Conservation (phyloP, 148 eudicot species). For the Spergularia bocconei region DNA sequence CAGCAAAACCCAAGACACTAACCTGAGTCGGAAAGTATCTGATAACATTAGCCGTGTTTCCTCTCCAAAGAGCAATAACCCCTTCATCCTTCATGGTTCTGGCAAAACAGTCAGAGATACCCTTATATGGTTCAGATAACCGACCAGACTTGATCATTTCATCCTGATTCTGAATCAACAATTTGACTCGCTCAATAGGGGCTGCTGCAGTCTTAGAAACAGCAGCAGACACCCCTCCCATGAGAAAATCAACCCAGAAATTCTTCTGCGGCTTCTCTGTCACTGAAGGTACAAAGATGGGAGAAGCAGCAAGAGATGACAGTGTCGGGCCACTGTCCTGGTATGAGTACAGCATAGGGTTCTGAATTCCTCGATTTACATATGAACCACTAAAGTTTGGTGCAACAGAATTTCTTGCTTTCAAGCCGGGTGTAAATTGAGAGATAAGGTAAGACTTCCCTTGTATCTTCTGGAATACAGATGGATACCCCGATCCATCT, state of each 20-base stretch:
- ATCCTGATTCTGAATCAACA: slow-evolving; percentile 66
- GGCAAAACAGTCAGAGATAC: slow-evolving; percentile 58
- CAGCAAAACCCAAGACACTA: background rate
- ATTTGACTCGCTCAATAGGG: slow-evolving; percentile 69
- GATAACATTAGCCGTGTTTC: slow-evolving; percentile 67
- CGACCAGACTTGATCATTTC: slow-evolving; percentile 69
- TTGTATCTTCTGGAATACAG: slow-evolving; percentile 41
- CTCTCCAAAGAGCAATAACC: slow-evolving; percentile 61
- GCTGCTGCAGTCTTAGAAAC: slow-evolving; percentile 67
- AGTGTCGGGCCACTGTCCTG: slow-evolving; percentile 24
- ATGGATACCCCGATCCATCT: slow-evolving; percentile 39
- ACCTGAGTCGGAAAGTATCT: slow-evolving; percentile 84
- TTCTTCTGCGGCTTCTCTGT: slow-evolving; percentile 33
- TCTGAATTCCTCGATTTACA: slow-evolving; percentile 35
- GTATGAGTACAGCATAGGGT: slow-evolving; percentile 20
- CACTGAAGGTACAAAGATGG: slow-evolving; percentile 43
- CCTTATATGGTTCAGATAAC: slow-evolving; percentile 64
- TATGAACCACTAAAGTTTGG: slow-evolving; percentile 22
- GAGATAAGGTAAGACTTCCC: slow-evolving; percentile 42
- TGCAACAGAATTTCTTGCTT: slow-evolving; percentile 27
- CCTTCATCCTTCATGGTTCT: slow-evolving; percentile 72
- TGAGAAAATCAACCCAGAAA: slow-evolving; percentile 50
- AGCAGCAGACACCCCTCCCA: slow-evolving; percentile 65
- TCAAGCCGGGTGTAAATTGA: slow-evolving; percentile 34
- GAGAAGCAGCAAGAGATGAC: slow-evolving; percentile 28